A percentile compares a stretch with the other conserved stretches of the same genome.
phyloP scores from a whole-genome alignment of 177 flowering plant species.

The Telopea speciosissima region DNA sequence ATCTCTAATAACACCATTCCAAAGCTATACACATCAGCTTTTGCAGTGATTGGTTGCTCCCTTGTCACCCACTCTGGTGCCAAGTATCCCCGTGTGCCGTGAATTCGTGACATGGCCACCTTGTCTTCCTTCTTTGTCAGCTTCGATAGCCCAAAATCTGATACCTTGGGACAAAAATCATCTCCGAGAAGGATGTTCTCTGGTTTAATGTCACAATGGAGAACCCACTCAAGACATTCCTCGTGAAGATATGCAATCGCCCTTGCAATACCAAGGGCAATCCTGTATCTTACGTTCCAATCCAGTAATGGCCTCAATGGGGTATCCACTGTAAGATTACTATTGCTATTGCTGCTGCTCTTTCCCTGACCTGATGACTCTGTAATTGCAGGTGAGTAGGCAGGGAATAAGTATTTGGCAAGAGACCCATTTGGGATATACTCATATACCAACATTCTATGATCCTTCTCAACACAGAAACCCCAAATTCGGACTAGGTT shows the following conservation, averaged over 20 bases:
- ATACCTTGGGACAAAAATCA: constrained; percentile 76
- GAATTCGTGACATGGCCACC: constrained; percentile 53
- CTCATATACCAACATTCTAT: constrained; percentile 65
- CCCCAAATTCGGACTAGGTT: constrained; percentile 77
- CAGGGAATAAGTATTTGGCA: constrained; percentile 48
- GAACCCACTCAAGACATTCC: constrained; percentile 76
- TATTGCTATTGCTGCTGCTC: too few species aligned
- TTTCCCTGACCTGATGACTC: neutral
- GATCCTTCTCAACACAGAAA: constrained; percentile 64
- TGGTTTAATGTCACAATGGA: constrained; percentile 83
- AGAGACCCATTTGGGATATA: constrained; percentile 75
- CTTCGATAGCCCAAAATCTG: constrained; percentile 82
- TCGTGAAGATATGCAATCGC: constrained; percentile 84
- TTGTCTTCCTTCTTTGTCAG: constrained; percentile 52
- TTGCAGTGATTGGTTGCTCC: constrained; percentile 54
- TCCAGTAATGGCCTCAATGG: constrained; percentile 41
- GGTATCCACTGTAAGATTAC: too few species aligned
- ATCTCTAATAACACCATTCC: constrained; percentile 84
- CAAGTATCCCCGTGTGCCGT: constrained; percentile 82
- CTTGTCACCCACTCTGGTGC: constrained; percentile 71
- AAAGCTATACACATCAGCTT: constrained; percentile 80
- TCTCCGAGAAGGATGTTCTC: constrained; percentile 75
- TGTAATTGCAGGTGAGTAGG: neutral
- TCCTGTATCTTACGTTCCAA: constrained; percentile 60
- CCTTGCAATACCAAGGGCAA: constrained; percentile 67